These are phyloP conservation scores for Crithidia thermophila DNA, from an alignment of 208 protist species.

Conservation along the genomic window DNA sequence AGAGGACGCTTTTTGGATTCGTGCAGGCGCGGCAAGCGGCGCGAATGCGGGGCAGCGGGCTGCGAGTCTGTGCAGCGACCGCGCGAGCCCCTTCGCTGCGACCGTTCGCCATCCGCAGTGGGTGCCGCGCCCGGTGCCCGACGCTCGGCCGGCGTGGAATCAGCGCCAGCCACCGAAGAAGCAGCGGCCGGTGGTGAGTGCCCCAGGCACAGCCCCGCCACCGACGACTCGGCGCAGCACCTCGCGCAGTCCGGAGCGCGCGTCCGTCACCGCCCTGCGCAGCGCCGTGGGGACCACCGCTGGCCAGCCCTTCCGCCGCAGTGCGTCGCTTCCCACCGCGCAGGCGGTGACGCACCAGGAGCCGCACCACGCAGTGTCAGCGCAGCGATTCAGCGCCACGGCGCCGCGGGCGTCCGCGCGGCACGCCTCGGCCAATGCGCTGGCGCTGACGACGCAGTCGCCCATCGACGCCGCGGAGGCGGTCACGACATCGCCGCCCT, in stretches of 20 bases:
- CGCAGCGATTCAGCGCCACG: neutral
- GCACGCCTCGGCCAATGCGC: neutral
- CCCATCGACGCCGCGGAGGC: neutral
- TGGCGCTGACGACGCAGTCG: constrained; percentile 3
- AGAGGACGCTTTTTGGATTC: constrained; percentile 16
- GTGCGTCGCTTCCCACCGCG: neutral
- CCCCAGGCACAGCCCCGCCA: constrained; percentile 27
- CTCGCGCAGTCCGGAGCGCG: constrained; percentile 25
- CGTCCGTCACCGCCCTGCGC: neutral
- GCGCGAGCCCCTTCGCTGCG: neutral
- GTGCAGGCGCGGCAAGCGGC: neutral
- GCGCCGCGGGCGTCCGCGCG: neutral
- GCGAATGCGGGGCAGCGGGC: neutral
- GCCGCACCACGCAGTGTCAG: neutral
- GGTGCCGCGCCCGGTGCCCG: constrained; percentile 23
- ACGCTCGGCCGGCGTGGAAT: constrained; percentile 66
- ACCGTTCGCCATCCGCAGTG: constrained; percentile 30
- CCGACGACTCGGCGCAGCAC: constrained; percentile 10
- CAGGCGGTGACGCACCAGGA: neutral
- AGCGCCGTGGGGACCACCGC: neutral
- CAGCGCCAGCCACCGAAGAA: constrained; percentile 52
- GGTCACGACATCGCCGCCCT: constrained; percentile 10
- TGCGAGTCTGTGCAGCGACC: constrained; percentile 13
- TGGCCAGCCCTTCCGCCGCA: constrained; percentile 18
- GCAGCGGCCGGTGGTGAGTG: constrained; percentile 57